These are phyloP conservation scores for Nannochloris sp. DNA, from an alignment of 139 green algal genomes.

Conservation along the genomic window DNA sequence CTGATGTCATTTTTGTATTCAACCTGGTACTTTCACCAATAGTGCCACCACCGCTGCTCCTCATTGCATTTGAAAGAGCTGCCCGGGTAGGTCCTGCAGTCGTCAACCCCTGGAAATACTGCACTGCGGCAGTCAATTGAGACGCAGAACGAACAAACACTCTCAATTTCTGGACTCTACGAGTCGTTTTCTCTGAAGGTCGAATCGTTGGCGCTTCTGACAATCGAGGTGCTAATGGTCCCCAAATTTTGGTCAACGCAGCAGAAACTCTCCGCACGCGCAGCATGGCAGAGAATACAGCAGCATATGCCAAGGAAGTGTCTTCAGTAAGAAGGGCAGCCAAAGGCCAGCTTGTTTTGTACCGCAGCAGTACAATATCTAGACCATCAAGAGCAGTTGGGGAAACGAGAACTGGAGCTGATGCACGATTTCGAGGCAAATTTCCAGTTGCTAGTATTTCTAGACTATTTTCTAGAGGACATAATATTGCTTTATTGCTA, in stretches of 20 bases:
- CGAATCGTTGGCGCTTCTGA: too few relatives aligned
- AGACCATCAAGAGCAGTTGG: neutral
- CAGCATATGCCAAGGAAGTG: neutral
- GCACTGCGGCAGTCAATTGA: neutral
- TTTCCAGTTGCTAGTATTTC: neutral
- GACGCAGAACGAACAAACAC: neutral
- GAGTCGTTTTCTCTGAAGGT: neutral
- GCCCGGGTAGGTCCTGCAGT: neutral
- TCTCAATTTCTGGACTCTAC: neutral
- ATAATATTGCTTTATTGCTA: neutral
- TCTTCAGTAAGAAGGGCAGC: conserved; percentile 2
- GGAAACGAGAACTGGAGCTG: neutral
- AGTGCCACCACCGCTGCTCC: neutral
- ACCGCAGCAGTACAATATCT: neutral
- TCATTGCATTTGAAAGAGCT: too few relatives aligned
- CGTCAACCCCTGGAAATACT: neutral
- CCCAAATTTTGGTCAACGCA: neutral
- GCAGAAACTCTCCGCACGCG: neutral
- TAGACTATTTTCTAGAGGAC: neutral
- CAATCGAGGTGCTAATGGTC: neutral
- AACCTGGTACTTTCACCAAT: too few relatives aligned
- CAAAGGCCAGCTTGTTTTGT: neutral
- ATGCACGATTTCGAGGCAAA: neutral
- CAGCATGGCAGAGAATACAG: neutral
- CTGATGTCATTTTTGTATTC: too few relatives aligned